Evolutionary conservation across 164 flowering plant species (phyloP).

Genomic region (Vitis cinerea): DNA sequence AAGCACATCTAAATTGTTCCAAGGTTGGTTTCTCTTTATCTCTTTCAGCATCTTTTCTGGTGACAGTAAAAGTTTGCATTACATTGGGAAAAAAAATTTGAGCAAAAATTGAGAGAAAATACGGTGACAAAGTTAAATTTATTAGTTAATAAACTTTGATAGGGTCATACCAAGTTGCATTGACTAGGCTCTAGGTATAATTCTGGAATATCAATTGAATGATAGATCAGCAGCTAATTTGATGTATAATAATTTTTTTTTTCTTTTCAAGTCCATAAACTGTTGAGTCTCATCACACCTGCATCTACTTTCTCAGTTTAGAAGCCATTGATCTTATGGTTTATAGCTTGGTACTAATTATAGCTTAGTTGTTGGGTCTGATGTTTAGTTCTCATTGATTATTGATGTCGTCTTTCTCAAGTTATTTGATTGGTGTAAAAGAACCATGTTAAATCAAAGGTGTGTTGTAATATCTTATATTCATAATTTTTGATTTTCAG

Average conservation of each 20-base stretch:
- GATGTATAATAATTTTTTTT: neutral
- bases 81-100: neutral
- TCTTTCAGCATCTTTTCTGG: neutral
- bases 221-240: neutral
- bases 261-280: neutral
- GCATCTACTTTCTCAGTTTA: neutral
- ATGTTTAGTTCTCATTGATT: neutral
- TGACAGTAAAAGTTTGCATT: neutral
- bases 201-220: neutral
- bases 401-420: neutral
- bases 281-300: neutral
- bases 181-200: neutral
- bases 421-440: neutral
- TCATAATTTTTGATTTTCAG: conserved; percentile 30
- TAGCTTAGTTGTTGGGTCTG: neutral
- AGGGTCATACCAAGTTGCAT: neutral
- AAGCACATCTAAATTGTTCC: conserved; percentile 34
- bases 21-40: conserved; percentile 46
- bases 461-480: neutral
- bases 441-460: neutral
- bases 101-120: neutral
- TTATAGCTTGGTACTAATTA: neutral
- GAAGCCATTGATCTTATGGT: neutral
- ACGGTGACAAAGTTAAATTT: neutral
- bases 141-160: neutral